These are phyloP conservation scores for Candida adriatica DNA, from an alignment of 805 yeast genomes.

Conservation along the genomic window DNA sequence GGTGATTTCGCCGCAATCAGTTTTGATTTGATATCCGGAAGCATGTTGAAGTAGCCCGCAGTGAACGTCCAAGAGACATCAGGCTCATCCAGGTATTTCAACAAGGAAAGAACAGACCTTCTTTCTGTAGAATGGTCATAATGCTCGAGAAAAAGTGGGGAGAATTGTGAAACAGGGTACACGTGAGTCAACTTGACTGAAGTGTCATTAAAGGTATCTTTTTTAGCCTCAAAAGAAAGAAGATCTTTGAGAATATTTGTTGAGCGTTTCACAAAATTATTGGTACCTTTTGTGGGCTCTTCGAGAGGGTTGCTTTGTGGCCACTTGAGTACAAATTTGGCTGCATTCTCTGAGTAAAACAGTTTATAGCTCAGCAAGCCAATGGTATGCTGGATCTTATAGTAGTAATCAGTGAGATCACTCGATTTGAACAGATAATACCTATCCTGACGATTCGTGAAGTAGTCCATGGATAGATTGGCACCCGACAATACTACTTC, in stretches of 20 bases:
- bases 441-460: slow-evolving; percentile 91
- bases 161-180: slow-evolving; percentile 86
- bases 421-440: slow-evolving; percentile 65
- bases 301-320: slow-evolving; percentile 58
- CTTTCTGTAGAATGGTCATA: slow-evolving; percentile 78
- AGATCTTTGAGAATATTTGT: slow-evolving; percentile 52
- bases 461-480: slow-evolving; percentile 84
- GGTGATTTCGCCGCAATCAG: slow-evolving; percentile 50
- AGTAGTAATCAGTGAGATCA: slow-evolving; percentile 65
- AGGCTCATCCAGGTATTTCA: slow-evolving; percentile 50
- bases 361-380: slow-evolving; percentile 67
- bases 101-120: slow-evolving; percentile 53
- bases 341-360: slow-evolving; percentile 33
- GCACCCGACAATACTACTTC: slow-evolving; percentile 89
- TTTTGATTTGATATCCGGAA: slow-evolving; percentile 57
- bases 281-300: slow-evolving; percentile 56
- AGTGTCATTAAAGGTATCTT: slow-evolving; percentile 13
- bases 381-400: slow-evolving; percentile 59
- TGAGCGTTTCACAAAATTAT: slow-evolving; percentile 48
- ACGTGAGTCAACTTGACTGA: slow-evolving; percentile 51
- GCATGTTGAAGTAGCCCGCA: slow-evolving; percentile 94
- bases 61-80: slow-evolving; percentile 76
- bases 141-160: slow-evolving; percentile 63
- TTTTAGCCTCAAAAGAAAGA: slow-evolving; percentile 34
- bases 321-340: slow-evolving; percentile 63